phyloP scores from a whole-genome alignment of 192 early-diverging fungal genomes.

The Podila epicladia region DNA sequence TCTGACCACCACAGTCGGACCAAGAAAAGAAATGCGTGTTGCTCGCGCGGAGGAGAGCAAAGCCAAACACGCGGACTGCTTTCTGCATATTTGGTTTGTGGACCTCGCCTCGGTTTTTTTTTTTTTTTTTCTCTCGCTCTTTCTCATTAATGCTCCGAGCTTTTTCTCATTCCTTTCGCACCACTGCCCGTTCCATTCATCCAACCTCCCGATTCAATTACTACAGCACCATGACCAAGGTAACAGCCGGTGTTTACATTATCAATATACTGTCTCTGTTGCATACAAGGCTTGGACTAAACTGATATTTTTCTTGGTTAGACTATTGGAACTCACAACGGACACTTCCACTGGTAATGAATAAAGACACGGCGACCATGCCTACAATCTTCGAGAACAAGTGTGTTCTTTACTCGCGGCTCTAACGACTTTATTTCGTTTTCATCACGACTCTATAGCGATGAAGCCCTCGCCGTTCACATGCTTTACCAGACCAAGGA shows the following conservation, averaged over 20 bases:
- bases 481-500: constrained; percentile 76
- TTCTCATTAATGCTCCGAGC: constrained; percentile 13
- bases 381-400: too few relatives aligned
- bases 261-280: not conserved
- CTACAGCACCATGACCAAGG: constrained; percentile 29
- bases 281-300: not conserved
- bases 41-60: too few relatives aligned
- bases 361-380: not conserved
- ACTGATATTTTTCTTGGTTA: constrained; percentile 6
- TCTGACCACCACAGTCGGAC: too few relatives aligned
- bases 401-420: too few relatives aligned
- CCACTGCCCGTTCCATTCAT: not conserved
- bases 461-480: constrained; percentile 91
- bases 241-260: not conserved
- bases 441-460: constrained; percentile 52
- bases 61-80: too few relatives aligned
- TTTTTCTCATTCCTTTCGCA: constrained; percentile 22
- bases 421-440: not conserved
- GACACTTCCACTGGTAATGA: constrained; percentile 75
- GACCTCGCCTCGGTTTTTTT: constrained; percentile 5
- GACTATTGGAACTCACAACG: constrained; percentile 86
- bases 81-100: too few relatives aligned
- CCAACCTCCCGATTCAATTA: not conserved
- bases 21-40: too few relatives aligned
- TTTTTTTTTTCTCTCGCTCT: not conserved